Evolutionary conservation across 345 rosid species (phyloP).

Genomic region (Bruguiera sexangula): DNA sequence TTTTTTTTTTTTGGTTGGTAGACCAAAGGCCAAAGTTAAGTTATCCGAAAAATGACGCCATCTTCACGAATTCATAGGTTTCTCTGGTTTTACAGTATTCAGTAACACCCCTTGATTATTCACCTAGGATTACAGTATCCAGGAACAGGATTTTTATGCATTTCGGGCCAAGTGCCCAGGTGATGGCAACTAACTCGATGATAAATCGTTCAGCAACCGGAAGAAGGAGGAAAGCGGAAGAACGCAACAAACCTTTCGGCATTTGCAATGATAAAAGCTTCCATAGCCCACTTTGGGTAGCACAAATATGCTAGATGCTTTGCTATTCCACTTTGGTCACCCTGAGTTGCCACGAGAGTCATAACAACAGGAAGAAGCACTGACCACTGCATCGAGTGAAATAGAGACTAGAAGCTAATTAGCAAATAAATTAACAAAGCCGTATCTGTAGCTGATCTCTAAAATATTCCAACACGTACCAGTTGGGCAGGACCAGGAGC

Average conservation of each 20-base stretch:
- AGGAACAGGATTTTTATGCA: not conserved
- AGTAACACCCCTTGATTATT: not conserved
- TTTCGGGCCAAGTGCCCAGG: too few relatives aligned
- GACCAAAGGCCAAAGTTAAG: too few relatives aligned
- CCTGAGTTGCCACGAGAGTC: conserved; percentile 75
- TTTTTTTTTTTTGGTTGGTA: too few relatives aligned
- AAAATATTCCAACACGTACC: conserved; percentile 37
- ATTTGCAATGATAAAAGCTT: conserved; percentile 71
- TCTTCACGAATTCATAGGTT: too few relatives aligned
- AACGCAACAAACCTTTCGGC: conserved; percentile 49
- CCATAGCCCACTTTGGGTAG: conserved; percentile 84
- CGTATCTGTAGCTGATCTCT: not conserved
- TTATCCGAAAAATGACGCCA: too few relatives aligned
- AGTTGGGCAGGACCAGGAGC: conserved; percentile 73
- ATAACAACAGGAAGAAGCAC: conserved; percentile 78
- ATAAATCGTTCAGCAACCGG: not conserved
- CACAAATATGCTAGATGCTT: conserved; percentile 52
- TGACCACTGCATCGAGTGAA: conserved; percentile 53
- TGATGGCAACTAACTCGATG: too few relatives aligned
- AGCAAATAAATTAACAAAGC: not conserved
- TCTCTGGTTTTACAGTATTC: not conserved
- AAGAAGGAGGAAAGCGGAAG: not conserved
- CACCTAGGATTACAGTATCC: not conserved
- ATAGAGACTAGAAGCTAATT: conserved; percentile 1
- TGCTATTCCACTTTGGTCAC: conserved; percentile 36